Evolutionary conservation across 306 rosid species (phyloP), one percentile per base, ranked within the genome.

Genomic region (Echinosophora koreensis): DNA sequence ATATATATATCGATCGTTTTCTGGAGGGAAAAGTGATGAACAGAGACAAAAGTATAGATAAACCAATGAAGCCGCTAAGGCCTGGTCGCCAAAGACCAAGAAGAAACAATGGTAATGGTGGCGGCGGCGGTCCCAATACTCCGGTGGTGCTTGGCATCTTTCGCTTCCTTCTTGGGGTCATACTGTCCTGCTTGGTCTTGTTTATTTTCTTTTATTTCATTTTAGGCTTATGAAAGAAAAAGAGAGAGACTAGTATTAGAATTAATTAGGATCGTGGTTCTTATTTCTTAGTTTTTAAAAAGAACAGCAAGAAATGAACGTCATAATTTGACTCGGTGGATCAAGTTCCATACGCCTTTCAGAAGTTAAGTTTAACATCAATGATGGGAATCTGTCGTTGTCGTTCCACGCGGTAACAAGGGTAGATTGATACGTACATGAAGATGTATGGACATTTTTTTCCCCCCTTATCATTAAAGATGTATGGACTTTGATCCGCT

Each of bases 41-140:
- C 14, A 58, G 84, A 6, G 84, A 80, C 82, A 76, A 49, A 38
- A 80, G 82, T 41, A 38, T 80, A 80, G 87, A 84, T 55, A 80
- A 2, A 58, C 13, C n/a, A 50, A 4, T 71, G 52, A 80, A 70
- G 41, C 73, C 14, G 30, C 54, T 14, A 7, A 80, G 63, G 59
- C 82, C 5, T 4, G 34, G 44, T 56, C 65, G 5, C 52, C 39
- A 13, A 41, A 71, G 27, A 59, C 7, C 32, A 67, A 52, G 42
- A 67, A 52, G 42, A 22, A 44, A 27, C 55, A 17, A 10, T 52
- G 57, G 58, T 11, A 55, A 22, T 9, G 15, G 83, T 4, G 16
- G 55, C 50, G 42, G 9, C 5, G 14, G 65, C 3, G 30, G 35
- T 3, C 49, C 3, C 37, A 4, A 9, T 9, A 42, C 3, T 17